Conservation (phyloP, 371 early-diverging fungal genomes). For the Mortierella sp. region DNA sequence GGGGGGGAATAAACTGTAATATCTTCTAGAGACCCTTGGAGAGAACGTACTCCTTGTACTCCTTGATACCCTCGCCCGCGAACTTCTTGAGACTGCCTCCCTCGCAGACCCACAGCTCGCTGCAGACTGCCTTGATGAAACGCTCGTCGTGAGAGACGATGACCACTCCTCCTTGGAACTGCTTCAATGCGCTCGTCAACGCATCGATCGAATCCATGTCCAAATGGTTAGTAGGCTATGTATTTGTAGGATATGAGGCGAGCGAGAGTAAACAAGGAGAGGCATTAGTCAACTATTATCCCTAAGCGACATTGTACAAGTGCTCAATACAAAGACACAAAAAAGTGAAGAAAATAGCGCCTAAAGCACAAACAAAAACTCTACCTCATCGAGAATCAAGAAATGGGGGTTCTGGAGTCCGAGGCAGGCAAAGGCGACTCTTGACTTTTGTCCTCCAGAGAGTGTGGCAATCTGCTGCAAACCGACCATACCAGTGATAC, state of each 20-base stretch:
- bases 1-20: background rate
- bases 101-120: constrained; percentile 98
- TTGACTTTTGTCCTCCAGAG: constrained; percentile 98
- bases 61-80: constrained; percentile 83
- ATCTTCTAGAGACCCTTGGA: constrained; percentile 35
- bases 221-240: constrained; percentile 89
- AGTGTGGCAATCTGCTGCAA: constrained; percentile 95
- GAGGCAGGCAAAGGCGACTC: constrained; percentile 97
- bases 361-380: constrained; percentile 22
- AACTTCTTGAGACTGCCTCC: constrained; percentile 82
- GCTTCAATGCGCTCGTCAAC: constrained; percentile 94
- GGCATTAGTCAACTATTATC: background rate
- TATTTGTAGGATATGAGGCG: background rate
- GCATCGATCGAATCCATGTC: constrained; percentile 98
- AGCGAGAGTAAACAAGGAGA: background rate
- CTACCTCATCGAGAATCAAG: constrained; percentile 95
- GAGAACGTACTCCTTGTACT: constrained; percentile 84
- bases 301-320: background rate
- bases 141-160: constrained; percentile 99
- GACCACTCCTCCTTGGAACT: constrained; percentile 97
- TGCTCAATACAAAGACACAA: background rate
- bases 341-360: background rate
- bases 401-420: constrained; percentile 95
- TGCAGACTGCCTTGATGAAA: constrained; percentile 94
- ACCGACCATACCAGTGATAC: constrained; percentile 96